Evolutionary conservation across 1,284 basidiomycete genomes (phyloP).

Genomic region (Marasmius sp.): DNA sequence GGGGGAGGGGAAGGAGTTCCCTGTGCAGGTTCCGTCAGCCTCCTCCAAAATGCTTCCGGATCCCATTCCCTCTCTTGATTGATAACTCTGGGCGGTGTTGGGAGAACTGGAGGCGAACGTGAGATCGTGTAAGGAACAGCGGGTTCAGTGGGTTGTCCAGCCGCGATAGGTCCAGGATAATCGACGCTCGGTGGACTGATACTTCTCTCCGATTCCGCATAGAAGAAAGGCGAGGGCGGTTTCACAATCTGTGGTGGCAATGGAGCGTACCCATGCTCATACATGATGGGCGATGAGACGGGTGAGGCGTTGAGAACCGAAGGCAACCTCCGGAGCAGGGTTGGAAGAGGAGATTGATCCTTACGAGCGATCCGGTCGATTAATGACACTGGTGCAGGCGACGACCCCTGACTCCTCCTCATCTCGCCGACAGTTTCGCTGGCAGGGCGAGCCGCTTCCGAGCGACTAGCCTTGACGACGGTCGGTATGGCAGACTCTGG

Average conservation of each 20-base stretch:
- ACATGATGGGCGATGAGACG: neutral
- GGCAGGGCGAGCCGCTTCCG: no score
- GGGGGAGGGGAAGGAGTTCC: neutral
- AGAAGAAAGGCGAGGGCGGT: neutral
- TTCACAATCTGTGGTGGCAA: neutral
- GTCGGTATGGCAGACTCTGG: slow-evolving; percentile 51
- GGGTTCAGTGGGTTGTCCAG: neutral
- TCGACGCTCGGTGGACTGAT: neutral
- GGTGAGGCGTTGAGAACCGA: no score
- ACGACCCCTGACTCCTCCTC: no score
- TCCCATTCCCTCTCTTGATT: neutral
- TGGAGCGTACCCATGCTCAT: neutral
- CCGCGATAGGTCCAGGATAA: neutral
- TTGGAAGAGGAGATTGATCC: no score
- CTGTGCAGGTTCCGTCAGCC: neutral
- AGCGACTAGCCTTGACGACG: slow-evolving; percentile 37
- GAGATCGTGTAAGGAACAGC: slow-evolving; percentile 5
- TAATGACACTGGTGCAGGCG: no score
- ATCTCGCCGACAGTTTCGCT: no score
- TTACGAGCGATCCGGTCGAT: no score
- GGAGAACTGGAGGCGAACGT: slow-evolving; percentile 13
- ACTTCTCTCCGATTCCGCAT: neutral
- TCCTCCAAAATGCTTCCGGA: neutral
- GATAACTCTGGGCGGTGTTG: slow-evolving; percentile 4
- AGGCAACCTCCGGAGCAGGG: no score